Conservation (phyloP, 2,329 filamentous ascomycete species). For the Trichoderma lentiforme region DNA sequence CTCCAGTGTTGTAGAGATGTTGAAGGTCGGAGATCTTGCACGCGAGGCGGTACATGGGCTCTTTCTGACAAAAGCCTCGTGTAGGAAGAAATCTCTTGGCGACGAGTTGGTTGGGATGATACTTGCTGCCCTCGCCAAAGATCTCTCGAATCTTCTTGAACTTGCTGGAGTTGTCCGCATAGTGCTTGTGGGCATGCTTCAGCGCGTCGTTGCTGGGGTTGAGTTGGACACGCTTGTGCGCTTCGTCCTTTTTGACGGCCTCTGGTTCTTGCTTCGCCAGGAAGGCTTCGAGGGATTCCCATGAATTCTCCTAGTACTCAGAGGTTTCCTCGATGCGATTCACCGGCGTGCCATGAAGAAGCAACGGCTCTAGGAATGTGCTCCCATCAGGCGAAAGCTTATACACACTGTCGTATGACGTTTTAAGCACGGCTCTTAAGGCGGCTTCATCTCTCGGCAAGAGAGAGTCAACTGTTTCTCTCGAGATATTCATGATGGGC, state of each 20-base stretch:
- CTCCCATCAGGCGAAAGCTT: conserved; percentile 21
- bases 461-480: neutral
- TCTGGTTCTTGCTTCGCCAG: conserved; percentile 28
- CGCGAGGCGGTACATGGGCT: conserved; percentile 36
- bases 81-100: conserved; percentile 32
- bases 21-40: conserved; percentile 33
- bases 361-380: conserved; percentile 25
- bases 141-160: conserved; percentile 34
- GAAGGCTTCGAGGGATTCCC: conserved; percentile 31
- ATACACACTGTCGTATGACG: neutral
- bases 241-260: conserved; percentile 22
- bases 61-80: conserved; percentile 33
- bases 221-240: neutral
- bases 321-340: conserved; percentile 28
- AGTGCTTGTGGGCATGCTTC: conserved; percentile 23
- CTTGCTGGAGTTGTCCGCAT: conserved; percentile 33
- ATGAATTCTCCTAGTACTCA: conserved; percentile 31
- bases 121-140: conserved; percentile 28
- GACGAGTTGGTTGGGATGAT: conserved; percentile 39
- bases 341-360: conserved; percentile 29
- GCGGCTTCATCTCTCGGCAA: neutral
- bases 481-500: neutral
- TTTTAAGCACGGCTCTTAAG: neutral
- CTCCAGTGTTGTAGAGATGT: conserved; percentile 23
- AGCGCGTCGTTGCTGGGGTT: conserved; percentile 19